These are phyloP conservation scores for Parachaetomium inaequale DNA, from an alignment of 495 filamentous ascomycete species.

Conservation along the genomic window DNA sequence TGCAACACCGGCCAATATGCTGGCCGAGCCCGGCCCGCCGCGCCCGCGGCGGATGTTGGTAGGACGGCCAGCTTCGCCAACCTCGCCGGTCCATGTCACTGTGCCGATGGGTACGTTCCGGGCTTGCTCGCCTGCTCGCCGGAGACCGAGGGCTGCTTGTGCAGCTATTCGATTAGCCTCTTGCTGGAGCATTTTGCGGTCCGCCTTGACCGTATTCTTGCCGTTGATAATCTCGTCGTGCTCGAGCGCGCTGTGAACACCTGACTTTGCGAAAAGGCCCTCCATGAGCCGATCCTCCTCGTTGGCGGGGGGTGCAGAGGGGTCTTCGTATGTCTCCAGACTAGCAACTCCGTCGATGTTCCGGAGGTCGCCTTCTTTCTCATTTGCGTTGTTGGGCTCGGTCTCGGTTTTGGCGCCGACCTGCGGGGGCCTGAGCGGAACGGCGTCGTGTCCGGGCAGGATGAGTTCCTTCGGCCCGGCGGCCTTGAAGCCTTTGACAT, in stretches of 20 bases:
- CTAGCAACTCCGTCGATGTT: constrained; percentile 40
- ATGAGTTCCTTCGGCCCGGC: constrained; percentile 37
- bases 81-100: constrained; percentile 88
- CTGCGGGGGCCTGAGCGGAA: constrained; percentile 8
- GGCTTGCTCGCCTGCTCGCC: constrained; percentile 67
- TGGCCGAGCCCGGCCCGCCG: constrained; percentile 49
- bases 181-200: constrained; percentile 70
- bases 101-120: constrained; percentile 70
- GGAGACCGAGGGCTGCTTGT: constrained; percentile 68
- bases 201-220: constrained; percentile 59
- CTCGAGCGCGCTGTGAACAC: constrained; percentile 78
- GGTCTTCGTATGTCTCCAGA: constrained; percentile 30
- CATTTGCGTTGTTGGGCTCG: constrained; percentile 20
- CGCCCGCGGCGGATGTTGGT: constrained; percentile 33
- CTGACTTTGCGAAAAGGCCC: constrained; percentile 77
- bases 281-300: constrained; percentile 72
- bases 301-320: constrained; percentile 22
- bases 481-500: constrained; percentile 58
- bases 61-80: constrained; percentile 66
- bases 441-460: constrained; percentile 20
- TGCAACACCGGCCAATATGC: constrained; percentile 59
- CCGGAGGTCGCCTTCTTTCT: constrained; percentile 29
- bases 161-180: constrained; percentile 78
- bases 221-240: constrained; percentile 80
- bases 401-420: neutral